Evolutionary conservation across 768 basidiomycete genomes (phyloP).

Genomic region (Imleria badia): DNA sequence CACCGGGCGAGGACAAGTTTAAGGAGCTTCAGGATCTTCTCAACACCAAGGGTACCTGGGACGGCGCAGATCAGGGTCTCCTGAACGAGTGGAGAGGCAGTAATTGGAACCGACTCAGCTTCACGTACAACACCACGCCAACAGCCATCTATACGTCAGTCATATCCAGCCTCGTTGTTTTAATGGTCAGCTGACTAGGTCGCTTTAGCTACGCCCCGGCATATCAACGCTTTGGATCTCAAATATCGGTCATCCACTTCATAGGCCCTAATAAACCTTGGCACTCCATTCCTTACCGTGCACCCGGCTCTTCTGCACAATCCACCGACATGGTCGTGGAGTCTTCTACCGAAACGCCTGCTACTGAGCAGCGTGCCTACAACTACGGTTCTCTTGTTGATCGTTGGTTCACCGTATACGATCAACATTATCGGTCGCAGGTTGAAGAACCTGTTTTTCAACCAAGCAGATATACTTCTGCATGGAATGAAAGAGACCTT

Average conservation of each 20-base stretch:
- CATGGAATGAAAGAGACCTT: conserved; percentile 58
- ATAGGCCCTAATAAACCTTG: conserved; percentile 98
- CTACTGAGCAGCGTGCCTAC: conserved; percentile 49
- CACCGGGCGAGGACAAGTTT: conserved; percentile 83
- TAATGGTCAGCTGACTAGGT: conserved; percentile 26
- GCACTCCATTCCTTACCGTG: conserved; percentile 69
- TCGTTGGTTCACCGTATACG: conserved; percentile 90
- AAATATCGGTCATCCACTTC: conserved; percentile 87
- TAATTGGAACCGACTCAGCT: conserved; percentile 92
- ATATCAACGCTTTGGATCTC: conserved; percentile 87
- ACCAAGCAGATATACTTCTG: conserved; percentile 65
- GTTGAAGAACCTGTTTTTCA: conserved; percentile 41
- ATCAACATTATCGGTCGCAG: conserved; percentile 76
- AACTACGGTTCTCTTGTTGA: conserved; percentile 82
- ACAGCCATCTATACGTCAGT: conserved; percentile 95
- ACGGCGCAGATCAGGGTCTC: conserved; percentile 98
- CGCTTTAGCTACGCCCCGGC: conserved; percentile 86
- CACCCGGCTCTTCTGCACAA: conserved; percentile 47
- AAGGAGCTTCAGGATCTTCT: conserved; percentile 67
- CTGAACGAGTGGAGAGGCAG: conserved; percentile 91
- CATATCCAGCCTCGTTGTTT: conserved; percentile 18
- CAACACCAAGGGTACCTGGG: conserved; percentile 84
- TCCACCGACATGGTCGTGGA: conserved; percentile 34
- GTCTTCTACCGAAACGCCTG: conserved; percentile 11
- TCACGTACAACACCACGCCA: conserved; percentile 97